Percentiles rank a stretch among this genome's conserved stretches.
Evolutionary conservation across 495 filamentous ascomycete species (phyloP).

Genomic region (Tuber brumale): DNA sequence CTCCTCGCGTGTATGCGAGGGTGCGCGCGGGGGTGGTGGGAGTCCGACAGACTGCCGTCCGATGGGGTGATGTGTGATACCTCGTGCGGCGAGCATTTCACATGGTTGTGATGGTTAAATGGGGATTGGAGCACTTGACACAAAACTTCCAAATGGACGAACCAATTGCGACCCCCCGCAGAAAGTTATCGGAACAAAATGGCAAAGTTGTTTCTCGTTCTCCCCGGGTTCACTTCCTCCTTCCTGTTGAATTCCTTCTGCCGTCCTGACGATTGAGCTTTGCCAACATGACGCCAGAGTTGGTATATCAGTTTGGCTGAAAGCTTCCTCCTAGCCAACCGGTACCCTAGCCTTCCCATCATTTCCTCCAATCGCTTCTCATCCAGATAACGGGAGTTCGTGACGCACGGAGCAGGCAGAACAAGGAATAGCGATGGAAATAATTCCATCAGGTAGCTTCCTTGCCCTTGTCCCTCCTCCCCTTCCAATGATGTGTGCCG

Average conservation of each 20-base stretch:
- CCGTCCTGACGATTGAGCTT: conserved; percentile 30
- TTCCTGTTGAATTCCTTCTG: conserved; percentile 53
- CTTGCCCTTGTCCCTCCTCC: conserved; percentile 13
- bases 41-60: background rate
- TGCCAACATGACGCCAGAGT: conserved; percentile 55
- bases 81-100: background rate
- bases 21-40: background rate
- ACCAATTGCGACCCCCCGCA: background rate
- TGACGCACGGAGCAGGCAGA: conserved; percentile 77
- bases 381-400: conserved; percentile 85
- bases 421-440: conserved; percentile 87
- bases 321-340: conserved; percentile 57
- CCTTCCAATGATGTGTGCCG: conserved; percentile 32
- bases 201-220: conserved; percentile 79
- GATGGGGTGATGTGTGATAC: conserved; percentile 2
- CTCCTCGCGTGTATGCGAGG: background rate
- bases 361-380: conserved; percentile 64
- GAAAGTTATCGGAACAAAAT: conserved; percentile 52
- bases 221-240: conserved; percentile 65
- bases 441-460: conserved; percentile 35
- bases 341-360: conserved; percentile 71
- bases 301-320: conserved; percentile 83
- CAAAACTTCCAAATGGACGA: background rate
- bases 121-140: background rate
- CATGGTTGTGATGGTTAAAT: background rate